Evolutionary conservation across 1,284 basidiomycete species (phyloP), one percentile per base, ranked within the genome.

Genomic region (Ganoderma sinense): DNA sequence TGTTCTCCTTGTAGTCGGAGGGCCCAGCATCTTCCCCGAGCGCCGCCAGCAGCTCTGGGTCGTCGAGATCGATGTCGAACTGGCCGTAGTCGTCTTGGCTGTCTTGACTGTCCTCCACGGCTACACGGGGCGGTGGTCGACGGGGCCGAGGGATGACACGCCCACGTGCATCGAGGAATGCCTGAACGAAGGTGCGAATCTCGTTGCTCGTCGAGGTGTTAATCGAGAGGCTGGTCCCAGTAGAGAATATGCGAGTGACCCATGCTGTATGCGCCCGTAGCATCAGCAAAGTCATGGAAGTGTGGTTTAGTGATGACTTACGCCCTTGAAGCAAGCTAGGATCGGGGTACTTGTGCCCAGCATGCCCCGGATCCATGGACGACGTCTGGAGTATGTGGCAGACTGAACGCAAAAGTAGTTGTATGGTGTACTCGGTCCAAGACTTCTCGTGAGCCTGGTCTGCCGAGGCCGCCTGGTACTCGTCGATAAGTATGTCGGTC

Each of bases 51-150:
- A 94, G 78, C 29, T 85, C 84, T 2, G 89, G 87, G 74, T 93
- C 91, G 59, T 91, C 85, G 43, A 89, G 83, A 72, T 92, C 87
- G 55, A 90, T 79, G 67, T 84, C 84, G 39, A 88, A 82, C 60
- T 82, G 82, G 39, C 85, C 87, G 75, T 88, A 93, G 64, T 88
- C 84, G 56, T 96, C 93, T 77, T 96, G 93, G 74, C 94, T 97
- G 72, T 96, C 94, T 75, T 91, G 85, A 69, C 85, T 85, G 66
- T 88, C 82, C 60, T 78, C 73, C 61, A 74, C 67, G 2, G 67
- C 65, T 1, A 76, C 65, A 43, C 78, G 69, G 61, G 75, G 72
- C 10, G 71, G 77, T 1, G 84, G 84, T 4, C 83, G 82, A 23
- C 83, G 81, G 1, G 86, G 85, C 16, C 78, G 77, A 0, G 89